Conservation (phyloP, 768 basidiomycete species). For the Multifurca ochricompacta region DNA sequence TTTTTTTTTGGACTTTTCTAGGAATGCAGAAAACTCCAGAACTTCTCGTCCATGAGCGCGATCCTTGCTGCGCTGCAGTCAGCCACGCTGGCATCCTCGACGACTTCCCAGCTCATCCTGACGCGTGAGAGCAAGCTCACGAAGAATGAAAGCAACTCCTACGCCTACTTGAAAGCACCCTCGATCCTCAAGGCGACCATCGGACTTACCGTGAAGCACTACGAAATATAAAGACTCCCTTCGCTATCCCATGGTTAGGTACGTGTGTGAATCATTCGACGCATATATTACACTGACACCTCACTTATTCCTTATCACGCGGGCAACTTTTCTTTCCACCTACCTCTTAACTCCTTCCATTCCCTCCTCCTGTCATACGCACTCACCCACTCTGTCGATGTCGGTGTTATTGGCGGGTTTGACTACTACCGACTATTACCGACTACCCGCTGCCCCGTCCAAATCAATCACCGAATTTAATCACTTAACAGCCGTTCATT, state of each 20-base stretch:
- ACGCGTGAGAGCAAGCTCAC: constrained; percentile 17
- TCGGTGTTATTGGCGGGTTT: too few species aligned
- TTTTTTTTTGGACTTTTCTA: constrained; percentile 11
- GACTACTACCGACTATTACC: too few species aligned
- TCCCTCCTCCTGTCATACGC: not conserved
- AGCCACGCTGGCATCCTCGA: constrained; percentile 31
- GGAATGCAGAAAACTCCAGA: constrained; percentile 39
- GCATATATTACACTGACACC: too few species aligned
- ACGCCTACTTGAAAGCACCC: constrained; percentile 23
- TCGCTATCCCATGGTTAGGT: constrained; percentile 37
- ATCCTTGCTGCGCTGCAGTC: constrained; percentile 39
- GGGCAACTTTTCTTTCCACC: not conserved
- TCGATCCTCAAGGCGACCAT: constrained; percentile 32
- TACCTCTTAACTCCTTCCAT: not conserved
- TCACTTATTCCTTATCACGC: too few species aligned
- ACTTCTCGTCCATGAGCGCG: constrained; percentile 38
- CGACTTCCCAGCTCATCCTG: constrained; percentile 30
- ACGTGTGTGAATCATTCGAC: too few species aligned
- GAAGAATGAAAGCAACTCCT: constrained; percentile 25
- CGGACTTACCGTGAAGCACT: constrained; percentile 33
- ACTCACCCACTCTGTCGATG: too few species aligned
- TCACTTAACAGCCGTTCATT: constrained; percentile 31
- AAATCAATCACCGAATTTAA: not conserved
- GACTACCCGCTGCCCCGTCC: too few species aligned
- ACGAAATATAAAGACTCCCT: constrained; percentile 22